A percentile compares a stretch with the other conserved stretches of the same genome.
Evolutionary conservation across 116 monocot species (phyloP).

Genomic region (Cymodocea nodosa): DNA sequence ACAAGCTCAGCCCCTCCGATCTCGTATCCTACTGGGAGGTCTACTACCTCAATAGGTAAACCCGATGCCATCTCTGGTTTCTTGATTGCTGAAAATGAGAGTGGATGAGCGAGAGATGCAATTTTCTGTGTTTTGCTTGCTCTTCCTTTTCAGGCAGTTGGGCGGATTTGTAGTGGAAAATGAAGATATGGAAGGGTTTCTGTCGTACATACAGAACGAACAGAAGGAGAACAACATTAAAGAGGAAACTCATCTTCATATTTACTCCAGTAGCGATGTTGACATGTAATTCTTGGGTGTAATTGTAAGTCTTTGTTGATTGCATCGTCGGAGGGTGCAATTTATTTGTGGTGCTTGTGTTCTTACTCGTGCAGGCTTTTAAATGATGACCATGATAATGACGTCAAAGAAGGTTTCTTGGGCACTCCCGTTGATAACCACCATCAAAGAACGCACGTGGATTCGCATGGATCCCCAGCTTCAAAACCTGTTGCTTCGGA

Average conservation of each 20-base stretch:
- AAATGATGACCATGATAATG: constrained; percentile 30
- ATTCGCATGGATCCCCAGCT: constrained; percentile 14
- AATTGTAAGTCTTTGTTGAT: background rate
- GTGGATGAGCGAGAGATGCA: background rate
- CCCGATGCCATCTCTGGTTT: background rate
- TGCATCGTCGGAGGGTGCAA: background rate
- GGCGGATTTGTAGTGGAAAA: constrained; percentile 37
- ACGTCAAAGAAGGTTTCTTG: constrained; percentile 21
- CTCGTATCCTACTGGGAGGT: constrained; percentile 88
- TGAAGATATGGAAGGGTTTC: constrained; percentile 70
- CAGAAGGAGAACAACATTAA: constrained; percentile 58
- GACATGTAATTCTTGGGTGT: constrained; percentile 47
- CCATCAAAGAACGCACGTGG: constrained; percentile 21
- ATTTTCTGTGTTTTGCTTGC: background rate
- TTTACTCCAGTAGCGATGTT: constrained; percentile 75
- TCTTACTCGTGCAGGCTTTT: constrained; percentile 34
- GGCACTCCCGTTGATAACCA: constrained; percentile 30
- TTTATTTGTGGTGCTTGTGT: background rate
- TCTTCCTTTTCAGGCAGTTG: constrained; percentile 46
- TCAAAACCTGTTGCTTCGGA: constrained; percentile 31
- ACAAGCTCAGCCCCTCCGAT: constrained; percentile 67
- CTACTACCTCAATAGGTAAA: constrained; percentile 78
- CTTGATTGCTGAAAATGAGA: too few relatives aligned
- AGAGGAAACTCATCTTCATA: constrained; percentile 61
- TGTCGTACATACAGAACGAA: constrained; percentile 66